These are phyloP conservation scores for Boletus pseudo-olivaceus DNA, from an alignment of 768 basidiomycete species.

Conservation along the genomic window DNA sequence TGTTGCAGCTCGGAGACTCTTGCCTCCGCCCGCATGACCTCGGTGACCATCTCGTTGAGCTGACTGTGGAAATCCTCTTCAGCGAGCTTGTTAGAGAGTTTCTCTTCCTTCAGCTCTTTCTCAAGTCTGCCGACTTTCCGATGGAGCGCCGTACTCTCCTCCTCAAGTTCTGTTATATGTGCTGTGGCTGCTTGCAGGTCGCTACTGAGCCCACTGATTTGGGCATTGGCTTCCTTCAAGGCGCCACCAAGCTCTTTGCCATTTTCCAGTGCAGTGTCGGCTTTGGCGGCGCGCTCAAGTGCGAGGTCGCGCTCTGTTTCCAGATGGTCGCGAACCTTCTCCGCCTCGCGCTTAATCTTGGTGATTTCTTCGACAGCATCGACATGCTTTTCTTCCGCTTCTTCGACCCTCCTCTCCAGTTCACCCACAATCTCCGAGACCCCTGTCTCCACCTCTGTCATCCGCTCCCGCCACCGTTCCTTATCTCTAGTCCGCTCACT, in stretches of 20 bases:
- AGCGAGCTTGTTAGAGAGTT: constrained; percentile 37
- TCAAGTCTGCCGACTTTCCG: constrained; percentile 54
- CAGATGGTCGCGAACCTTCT: constrained; percentile 42
- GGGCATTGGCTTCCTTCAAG: constrained; percentile 61
- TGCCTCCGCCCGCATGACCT: constrained; percentile 31
- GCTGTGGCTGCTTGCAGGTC: constrained; percentile 52
- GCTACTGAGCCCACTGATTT: constrained; percentile 49
- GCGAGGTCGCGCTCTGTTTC: constrained; percentile 55
- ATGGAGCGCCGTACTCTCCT: constrained; percentile 52
- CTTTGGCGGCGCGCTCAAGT: constrained; percentile 57
- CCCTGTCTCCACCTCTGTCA: constrained; percentile 67
- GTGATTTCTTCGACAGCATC: constrained; percentile 39
- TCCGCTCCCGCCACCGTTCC: constrained; percentile 65
- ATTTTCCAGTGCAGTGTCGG: constrained; percentile 59
- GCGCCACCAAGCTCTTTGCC: constrained; percentile 68
- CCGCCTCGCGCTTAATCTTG: constrained; percentile 42
- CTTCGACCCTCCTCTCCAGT: constrained; percentile 53
- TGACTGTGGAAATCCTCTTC: constrained; percentile 39
- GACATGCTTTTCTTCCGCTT: constrained; percentile 47
- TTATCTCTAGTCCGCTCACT: constrained; percentile 62
- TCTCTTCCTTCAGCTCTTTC: constrained; percentile 53
- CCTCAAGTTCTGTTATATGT: constrained; percentile 60
- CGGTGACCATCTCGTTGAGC: constrained; percentile 28
- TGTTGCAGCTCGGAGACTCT: constrained; percentile 42
- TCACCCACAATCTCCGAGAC: constrained; percentile 65